Evolutionary conservation across 2,329 filamentous ascomycete genomes (phyloP), one percentile per base, ranked within the genome.

Genomic region (Neonectria punicea): DNA sequence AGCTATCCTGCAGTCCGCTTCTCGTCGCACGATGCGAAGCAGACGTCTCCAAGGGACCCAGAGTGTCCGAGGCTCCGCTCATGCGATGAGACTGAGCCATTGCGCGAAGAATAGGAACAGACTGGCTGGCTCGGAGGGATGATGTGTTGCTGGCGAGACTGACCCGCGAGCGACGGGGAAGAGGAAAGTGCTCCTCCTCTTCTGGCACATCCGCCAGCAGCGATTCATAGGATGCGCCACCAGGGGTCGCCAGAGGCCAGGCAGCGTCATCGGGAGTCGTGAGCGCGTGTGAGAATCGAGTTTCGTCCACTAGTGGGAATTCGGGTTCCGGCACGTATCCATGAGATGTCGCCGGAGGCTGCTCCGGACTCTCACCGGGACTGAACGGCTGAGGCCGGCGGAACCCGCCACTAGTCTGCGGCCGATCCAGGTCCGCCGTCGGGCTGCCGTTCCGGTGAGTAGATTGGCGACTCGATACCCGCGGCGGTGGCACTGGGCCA

Each of bases 141-240:
- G 85, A 84, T 44, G 76, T 77, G 63, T 79, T 86, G 74, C 84
- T 86, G 16, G 79, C 72, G 20, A 84, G 67, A 74, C 83, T 87
- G 46, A 78, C 75, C 25, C 79, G 81, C 28, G 82, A 83, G 56
- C 75, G 80, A 61, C 76, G 80, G 28, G 71, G 70, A 34, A 74
- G 73, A 55, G 74, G 76, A 50, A 77, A 75, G 62, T 82, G 81
- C 67, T 90, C 88, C 36, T 90, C 88, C 71, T 90, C 88, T 72
- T 90, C 88, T 1, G 88, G 86, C 4, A 90, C 88, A 69, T 89
- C 85, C 6, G 87, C 82, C 18, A 91, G 78, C 20, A 83, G 78
- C 13, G 74, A 78, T 58, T 84, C 83, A 64, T 80, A 83, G 10
- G 78, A 65, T 16, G 64, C 53, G 47, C 71, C 62, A 14, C 60